Evolutionary conservation across 2,329 filamentous ascomycete genomes (phyloP).

Genomic region (Talaromyces sp.): DNA sequence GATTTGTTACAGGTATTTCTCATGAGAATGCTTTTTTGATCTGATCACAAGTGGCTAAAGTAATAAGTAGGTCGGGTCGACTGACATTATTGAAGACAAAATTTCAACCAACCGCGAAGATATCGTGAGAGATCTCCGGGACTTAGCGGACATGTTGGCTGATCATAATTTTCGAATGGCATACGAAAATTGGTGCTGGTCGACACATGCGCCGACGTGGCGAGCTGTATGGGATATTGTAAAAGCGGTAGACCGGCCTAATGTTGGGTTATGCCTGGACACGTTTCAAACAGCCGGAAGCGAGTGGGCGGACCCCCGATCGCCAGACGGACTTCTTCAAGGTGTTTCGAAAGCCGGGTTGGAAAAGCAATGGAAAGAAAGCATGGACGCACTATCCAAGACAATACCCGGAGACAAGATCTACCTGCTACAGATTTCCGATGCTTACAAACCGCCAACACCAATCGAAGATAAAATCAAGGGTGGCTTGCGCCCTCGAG

Average conservation of each 20-base stretch:
- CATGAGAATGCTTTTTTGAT: not conserved
- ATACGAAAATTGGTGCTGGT: constrained; percentile 82
- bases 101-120: constrained; percentile 47
- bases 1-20: constrained; percentile 61
- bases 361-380: constrained; percentile 46
- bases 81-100: constrained; percentile 52
- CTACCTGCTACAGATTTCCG: constrained; percentile 67
- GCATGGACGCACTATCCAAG: constrained; percentile 50
- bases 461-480: constrained; percentile 51
- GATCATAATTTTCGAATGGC: constrained; percentile 56
- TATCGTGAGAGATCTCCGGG: constrained; percentile 56
- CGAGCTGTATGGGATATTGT: constrained; percentile 65
- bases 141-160: constrained; percentile 58
- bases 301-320: constrained; percentile 68
- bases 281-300: constrained; percentile 70
- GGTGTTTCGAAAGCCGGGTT: constrained; percentile 42
- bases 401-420: constrained; percentile 65
- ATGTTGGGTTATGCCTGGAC: constrained; percentile 69
- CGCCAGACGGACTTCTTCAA: constrained; percentile 53
- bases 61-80: constrained; percentile 49
- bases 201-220: constrained; percentile 63
- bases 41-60: not conserved
- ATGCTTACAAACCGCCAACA: constrained; percentile 59
- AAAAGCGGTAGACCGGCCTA: constrained; percentile 53
- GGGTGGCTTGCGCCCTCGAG: constrained; percentile 54